Percentiles rank a stretch among this genome's conserved stretches.
phyloP scores from a whole-genome alignment of 306 rosid species.

The Cucumis melo region DNA sequence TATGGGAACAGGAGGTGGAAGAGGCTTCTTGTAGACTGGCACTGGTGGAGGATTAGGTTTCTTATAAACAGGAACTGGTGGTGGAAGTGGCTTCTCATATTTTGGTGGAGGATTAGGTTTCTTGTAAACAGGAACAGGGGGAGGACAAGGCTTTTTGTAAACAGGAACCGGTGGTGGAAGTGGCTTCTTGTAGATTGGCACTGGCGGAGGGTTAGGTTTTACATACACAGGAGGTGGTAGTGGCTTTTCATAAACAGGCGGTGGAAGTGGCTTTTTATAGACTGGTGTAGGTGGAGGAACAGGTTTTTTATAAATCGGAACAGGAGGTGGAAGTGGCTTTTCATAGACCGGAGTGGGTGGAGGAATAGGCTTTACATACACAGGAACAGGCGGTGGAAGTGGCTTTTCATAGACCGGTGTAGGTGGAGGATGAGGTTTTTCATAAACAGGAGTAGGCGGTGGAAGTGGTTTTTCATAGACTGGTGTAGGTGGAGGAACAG shows the following conservation, averaged over 20 bases:
- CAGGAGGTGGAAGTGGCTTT: conserved; percentile 8
- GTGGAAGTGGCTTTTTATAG: conserved; percentile 6
- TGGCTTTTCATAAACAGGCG: neutral
- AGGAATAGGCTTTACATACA: neutral
- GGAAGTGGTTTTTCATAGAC: neutral
- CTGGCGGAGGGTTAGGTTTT: conserved; percentile 10
- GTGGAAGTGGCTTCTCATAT: conserved; percentile 15
- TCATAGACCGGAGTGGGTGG: neutral
- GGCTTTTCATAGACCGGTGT: neutral
- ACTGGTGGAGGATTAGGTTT: conserved; percentile 14
- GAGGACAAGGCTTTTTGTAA: conserved; percentile 12
- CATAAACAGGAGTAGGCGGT: neutral
- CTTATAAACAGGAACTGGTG: neutral
- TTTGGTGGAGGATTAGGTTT: conserved; percentile 8
- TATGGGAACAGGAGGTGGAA: conserved; percentile 6
- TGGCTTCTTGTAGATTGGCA: neutral
- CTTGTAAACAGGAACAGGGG: neutral
- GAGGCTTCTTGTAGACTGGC: conserved; percentile 1
- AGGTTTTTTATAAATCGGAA: neutral
- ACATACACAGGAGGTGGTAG: neutral
- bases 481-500: conserved; percentile 5
- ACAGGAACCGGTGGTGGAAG: neutral
- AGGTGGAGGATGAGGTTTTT: conserved; percentile 3
- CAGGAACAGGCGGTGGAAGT: neutral
- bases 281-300: conserved; percentile 1